Evolutionary conservation across 495 filamentous ascomycete genomes (phyloP).

Genomic region (Podospora comata): DNA sequence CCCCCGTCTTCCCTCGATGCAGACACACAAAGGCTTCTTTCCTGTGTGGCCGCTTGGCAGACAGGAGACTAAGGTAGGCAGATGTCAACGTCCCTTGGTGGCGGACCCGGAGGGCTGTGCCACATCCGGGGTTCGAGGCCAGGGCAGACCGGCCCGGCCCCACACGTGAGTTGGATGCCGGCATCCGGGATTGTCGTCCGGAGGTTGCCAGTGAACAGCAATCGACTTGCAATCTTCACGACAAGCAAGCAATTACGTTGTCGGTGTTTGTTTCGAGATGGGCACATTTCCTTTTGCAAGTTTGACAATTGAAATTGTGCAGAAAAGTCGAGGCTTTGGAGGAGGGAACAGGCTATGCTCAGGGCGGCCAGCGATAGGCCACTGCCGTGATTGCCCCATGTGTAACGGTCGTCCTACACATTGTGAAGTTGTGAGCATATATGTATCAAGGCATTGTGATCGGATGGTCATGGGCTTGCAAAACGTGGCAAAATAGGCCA

Average conservation of each 20-base stretch:
- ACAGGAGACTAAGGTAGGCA: background rate
- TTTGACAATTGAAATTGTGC: background rate
- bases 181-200: background rate
- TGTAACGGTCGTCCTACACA: background rate
- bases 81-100: background rate
- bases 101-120: slow-evolving; percentile 4
- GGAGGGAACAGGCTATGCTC: background rate
- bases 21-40: background rate
- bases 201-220: too few relatives aligned
- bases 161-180: background rate
- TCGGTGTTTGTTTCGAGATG: too few relatives aligned
- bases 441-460: background rate
- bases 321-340: background rate
- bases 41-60: background rate
- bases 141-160: slow-evolving; percentile 1
- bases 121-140: background rate
- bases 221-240: too few relatives aligned
- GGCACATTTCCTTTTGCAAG: too few relatives aligned
- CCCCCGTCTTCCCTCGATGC: background rate
- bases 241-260: too few relatives aligned
- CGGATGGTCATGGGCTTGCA: background rate
- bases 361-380: background rate
- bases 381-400: background rate
- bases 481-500: background rate
- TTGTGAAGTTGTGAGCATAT: background rate